phyloP scores from a whole-genome alignment of 331 rosid species.

The Malus hybrid region DNA sequence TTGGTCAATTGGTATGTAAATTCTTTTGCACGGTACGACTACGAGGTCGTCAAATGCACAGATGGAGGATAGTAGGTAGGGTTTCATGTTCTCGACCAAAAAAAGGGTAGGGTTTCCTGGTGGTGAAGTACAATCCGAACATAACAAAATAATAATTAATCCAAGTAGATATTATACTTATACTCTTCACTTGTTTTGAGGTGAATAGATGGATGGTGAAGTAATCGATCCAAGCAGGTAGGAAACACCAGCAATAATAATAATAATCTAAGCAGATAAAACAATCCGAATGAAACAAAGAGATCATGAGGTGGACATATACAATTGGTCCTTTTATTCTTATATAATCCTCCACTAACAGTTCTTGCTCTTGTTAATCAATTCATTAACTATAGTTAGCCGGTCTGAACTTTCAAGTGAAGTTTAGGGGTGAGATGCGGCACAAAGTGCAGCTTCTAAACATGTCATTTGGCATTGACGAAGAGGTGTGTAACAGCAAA shows the following conservation, averaged over 20 bases:
- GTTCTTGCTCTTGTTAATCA: not conserved
- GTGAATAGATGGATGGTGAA: not conserved
- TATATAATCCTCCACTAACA: not conserved
- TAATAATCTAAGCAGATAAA: not conserved
- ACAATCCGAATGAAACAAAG: not conserved
- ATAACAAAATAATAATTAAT: not conserved
- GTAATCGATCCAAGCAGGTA: not conserved
- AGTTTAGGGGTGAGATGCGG: constrained; percentile 3
- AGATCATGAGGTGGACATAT: not conserved
- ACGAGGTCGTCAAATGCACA: too few species aligned
- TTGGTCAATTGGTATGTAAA: not conserved
- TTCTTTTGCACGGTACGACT: not conserved
- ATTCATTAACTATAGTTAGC: not conserved
- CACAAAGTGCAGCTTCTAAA: not conserved
- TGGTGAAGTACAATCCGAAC: not conserved
- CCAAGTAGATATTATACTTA: not conserved
- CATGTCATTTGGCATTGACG: not conserved
- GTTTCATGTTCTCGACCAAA: too few species aligned
- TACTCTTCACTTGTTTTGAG: not conserved
- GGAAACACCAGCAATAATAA: not conserved
- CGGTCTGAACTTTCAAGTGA: not conserved
- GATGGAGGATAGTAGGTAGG: too few species aligned
- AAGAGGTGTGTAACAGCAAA: not conserved
- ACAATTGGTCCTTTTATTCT: not conserved
- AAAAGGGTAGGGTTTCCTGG: not conserved